These are phyloP conservation scores for Aspergillus niger DNA, from an alignment of 2,329 filamentous ascomycete species.

Conservation along the genomic window DNA sequence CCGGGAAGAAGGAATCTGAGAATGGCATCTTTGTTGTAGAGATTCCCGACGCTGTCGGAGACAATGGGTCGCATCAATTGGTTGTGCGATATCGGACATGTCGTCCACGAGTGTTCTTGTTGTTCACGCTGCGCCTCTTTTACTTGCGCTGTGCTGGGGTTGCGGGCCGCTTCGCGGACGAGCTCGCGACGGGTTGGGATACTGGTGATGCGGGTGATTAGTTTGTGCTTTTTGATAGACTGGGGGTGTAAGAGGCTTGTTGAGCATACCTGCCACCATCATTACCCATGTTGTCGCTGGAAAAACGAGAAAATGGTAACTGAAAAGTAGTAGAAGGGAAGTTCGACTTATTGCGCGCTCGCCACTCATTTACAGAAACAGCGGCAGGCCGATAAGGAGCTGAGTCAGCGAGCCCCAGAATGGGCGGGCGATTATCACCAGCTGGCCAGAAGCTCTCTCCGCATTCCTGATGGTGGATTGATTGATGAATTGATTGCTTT, in stretches of 20 bases:
- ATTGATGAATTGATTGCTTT: conserved; percentile 7
- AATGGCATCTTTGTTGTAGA: conserved; percentile 95
- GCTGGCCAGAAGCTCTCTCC: conserved; percentile 44
- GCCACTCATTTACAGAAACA: not conserved
- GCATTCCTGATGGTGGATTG: conserved; percentile 21
- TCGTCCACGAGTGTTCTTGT: conserved; percentile 81
- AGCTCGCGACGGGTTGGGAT: conserved; percentile 96
- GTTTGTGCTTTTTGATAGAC: not conserved
- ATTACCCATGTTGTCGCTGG: conserved; percentile 73
- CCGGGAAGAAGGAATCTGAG: conserved; percentile 66
- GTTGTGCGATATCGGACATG: conserved; percentile 81
- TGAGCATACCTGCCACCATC: conserved; percentile 73
- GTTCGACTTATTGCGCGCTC: not conserved
- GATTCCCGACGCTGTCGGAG: conserved; percentile 76
- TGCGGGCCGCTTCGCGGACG: conserved; percentile 86
- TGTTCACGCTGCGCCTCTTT: conserved; percentile 87
- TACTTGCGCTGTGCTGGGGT: conserved; percentile 78
- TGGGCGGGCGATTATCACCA: conserved; percentile 33
- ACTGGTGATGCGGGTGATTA: conserved; percentile 42
- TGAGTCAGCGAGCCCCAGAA: conserved; percentile 37
- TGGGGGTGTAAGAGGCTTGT: too few species aligned
- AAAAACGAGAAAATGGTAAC: too few species aligned
- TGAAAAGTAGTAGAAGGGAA: not conserved
- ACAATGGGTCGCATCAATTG: conserved; percentile 74
- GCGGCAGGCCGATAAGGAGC: conserved; percentile 22